Conservation (phyloP, 1,284 basidiomycete genomes). For the Apiotrichum sp. region DNA sequence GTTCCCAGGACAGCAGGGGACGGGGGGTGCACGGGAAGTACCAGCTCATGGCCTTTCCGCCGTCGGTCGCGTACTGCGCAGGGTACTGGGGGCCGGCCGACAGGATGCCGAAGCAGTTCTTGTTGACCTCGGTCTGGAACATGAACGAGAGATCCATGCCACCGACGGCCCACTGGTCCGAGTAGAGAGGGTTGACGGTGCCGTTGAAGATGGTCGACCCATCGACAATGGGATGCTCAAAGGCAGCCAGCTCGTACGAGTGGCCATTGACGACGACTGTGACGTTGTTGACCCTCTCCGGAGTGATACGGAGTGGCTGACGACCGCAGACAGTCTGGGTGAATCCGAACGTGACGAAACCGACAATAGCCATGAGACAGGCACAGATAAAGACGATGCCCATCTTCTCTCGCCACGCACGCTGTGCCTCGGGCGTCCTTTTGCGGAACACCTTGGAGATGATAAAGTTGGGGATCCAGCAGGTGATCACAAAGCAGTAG, state of each 20-base stretch:
- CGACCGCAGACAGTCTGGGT: constrained; percentile 87
- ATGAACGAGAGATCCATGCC: constrained; percentile 87
- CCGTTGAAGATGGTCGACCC: constrained; percentile 60
- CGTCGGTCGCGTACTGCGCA: constrained; percentile 54
- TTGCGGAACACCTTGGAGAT: constrained; percentile 61
- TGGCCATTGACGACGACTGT: constrained; percentile 91
- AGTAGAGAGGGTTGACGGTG: constrained; percentile 71
- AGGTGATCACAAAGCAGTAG: constrained; percentile 84
- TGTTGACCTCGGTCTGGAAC: constrained; percentile 84
- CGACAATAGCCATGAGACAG: constrained; percentile 81
- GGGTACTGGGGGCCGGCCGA: constrained; percentile 60
- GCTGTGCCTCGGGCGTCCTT: constrained; percentile 83
- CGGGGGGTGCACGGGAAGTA: constrained; percentile 94
- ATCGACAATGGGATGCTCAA: constrained; percentile 68
- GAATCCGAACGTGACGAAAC: constrained; percentile 99
- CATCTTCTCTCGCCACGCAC: constrained; percentile 96
- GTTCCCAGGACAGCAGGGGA: constrained; percentile 62
- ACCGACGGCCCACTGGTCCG: constrained; percentile 66
- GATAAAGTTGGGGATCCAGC: constrained; percentile 69
- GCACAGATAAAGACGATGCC: constrained; percentile 79
- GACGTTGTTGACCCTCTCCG: constrained; percentile 67
- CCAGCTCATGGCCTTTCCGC: constrained; percentile 59
- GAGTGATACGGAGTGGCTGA: constrained; percentile 66
- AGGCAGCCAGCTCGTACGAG: constrained; percentile 83
- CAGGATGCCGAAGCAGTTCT: constrained; percentile 71